Conservation (phyloP, 176 grass and related monocot species). For the Oryza nivara region DNA sequence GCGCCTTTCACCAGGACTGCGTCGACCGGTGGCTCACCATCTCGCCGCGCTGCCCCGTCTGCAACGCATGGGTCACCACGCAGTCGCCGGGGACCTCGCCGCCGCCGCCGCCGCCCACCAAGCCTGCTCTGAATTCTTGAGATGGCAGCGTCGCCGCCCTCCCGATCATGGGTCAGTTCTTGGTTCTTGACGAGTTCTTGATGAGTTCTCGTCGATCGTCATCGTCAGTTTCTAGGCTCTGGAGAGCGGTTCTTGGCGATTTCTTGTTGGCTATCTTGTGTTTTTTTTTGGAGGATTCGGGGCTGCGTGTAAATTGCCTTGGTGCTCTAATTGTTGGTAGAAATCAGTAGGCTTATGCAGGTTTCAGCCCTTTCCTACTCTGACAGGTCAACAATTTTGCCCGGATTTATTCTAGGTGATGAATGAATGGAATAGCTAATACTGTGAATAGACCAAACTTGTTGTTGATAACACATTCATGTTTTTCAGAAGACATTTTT, state of each 20-base stretch:
- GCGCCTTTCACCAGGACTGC: constrained; percentile 66
- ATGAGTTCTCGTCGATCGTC: not conserved
- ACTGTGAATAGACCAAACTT: not conserved
- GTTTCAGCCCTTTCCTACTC: constrained; percentile 20
- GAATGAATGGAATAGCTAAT: not conserved
- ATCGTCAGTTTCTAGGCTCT: constrained; percentile 19
- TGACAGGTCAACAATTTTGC: constrained; percentile 22
- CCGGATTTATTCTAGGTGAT: not conserved
- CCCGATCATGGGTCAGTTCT: constrained; percentile 39
- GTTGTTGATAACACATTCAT: constrained; percentile 7
- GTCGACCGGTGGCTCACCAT: constrained; percentile 59
- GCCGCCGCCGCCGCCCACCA: not conserved
- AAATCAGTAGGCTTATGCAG: constrained; percentile 38
- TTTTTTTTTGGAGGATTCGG: constrained; percentile 19
- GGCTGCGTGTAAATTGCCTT: constrained; percentile 13
- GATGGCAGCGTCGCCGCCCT: not conserved
- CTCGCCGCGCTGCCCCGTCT: constrained; percentile 56
- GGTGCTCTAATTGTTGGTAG: not conserved
- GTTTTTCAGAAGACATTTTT: not conserved
- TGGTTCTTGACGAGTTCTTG: constrained; percentile 48
- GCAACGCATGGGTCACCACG: constrained; percentile 42
- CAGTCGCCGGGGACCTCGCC: not conserved
- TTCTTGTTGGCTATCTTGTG: constrained; percentile 19
- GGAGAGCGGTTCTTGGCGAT: constrained; percentile 25
- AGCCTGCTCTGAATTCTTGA: constrained; percentile 45